Percentiles rank a stretch among this genome's conserved stretches.
phyloP scores from a whole-genome alignment of 2,329 filamentous ascomycete species.

The Xylaria sp. region DNA sequence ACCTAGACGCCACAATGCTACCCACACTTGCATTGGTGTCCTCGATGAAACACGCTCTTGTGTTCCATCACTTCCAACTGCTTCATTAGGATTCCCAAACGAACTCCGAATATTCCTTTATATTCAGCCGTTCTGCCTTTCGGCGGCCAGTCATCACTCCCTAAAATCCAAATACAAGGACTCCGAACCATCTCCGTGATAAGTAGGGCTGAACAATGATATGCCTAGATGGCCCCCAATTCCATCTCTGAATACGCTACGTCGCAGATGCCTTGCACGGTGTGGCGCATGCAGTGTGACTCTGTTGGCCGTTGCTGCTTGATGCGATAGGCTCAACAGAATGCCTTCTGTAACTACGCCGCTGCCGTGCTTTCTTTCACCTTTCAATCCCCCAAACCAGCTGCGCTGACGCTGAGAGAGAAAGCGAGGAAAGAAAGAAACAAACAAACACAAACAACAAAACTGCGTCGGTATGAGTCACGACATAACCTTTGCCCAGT shows the following conservation, averaged over 20 bases:
- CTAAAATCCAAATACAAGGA: conserved; percentile 7
- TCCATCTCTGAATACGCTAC: background rate
- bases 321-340: background rate
- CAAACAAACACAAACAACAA: background rate
- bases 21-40: conserved; percentile 3
- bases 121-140: background rate
- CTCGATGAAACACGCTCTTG: conserved; percentile 14
- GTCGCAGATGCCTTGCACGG: conserved; percentile 3
- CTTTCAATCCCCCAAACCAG: conserved; percentile 10
- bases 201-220: background rate
- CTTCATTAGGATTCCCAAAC: conserved; percentile 9
- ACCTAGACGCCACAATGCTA: conserved; percentile 20
- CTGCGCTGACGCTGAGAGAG: background rate
- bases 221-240: background rate
- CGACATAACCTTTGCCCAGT: background rate
- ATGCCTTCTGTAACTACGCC: conserved; percentile 8
- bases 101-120: conserved; percentile 19
- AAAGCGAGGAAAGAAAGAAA: background rate
- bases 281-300: conserved; percentile 13
- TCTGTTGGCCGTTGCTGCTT: background rate
- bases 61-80: background rate
- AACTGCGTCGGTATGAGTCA: background rate
- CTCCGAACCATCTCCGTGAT: conserved; percentile 18
- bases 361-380: conserved; percentile 5
- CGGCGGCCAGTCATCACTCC: conserved; percentile 2